A percentile compares a stretch with the other conserved stretches of the same genome.
Conservation (phyloP, 2,329 filamentous ascomycete species). For the Ceratocystis ficicola region DNA sequence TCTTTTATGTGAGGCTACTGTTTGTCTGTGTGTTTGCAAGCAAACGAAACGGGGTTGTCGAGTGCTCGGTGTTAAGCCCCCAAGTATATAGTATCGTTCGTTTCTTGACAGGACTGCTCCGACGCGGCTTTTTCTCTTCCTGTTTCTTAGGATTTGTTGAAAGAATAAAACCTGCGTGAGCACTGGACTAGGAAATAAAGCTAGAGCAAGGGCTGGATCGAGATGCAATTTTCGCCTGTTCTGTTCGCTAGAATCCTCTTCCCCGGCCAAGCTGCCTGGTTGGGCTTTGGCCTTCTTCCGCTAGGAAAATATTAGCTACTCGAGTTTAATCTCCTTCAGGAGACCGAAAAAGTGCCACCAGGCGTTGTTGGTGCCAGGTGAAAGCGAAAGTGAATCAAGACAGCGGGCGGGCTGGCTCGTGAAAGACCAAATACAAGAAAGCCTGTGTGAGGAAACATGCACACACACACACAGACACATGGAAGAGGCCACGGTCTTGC, state of each 20-base stretch:
- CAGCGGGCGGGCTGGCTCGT: too few species aligned
- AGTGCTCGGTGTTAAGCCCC: not conserved
- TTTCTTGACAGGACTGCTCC: not conserved
- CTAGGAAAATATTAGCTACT: too few species aligned
- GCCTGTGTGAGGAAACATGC: not conserved
- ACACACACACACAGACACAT: too few species aligned
- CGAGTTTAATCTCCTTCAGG: slow-evolving; percentile 2
- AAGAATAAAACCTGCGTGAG: too few species aligned
- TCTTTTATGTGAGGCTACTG: not conserved
- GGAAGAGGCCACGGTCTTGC: not conserved
- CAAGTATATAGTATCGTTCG: not conserved
- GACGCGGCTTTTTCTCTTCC: not conserved
- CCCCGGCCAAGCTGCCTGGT: not conserved
- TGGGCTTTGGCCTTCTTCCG: not conserved
- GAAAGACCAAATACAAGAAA: not conserved
- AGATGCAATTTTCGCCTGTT: slow-evolving; percentile 5
- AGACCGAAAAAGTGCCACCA: not conserved
- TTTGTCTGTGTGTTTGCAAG: not conserved
- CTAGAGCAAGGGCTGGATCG: slow-evolving; percentile 8
- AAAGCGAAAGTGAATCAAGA: too few species aligned
- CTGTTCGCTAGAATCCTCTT: not conserved
- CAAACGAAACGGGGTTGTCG: too few species aligned
- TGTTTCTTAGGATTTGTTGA: too few species aligned
- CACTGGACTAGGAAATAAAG: not conserved
- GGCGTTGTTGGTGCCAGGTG: not conserved